Evolutionary conservation across 106 monocot species (phyloP), one percentile per base, ranked within the genome.

Genomic region (Allium sativum): DNA sequence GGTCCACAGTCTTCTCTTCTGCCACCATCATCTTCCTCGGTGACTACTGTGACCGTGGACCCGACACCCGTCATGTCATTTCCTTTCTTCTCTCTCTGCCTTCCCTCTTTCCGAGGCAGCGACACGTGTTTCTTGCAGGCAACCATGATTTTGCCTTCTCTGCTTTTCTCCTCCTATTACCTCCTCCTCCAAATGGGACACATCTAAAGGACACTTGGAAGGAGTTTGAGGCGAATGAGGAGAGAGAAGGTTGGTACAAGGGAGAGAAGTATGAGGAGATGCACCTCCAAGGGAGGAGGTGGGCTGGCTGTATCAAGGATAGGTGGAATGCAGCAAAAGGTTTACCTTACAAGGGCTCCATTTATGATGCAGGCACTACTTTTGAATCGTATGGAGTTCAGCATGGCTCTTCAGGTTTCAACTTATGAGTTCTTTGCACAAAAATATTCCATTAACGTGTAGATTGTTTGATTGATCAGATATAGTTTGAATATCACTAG

Each of bases 71-170:
- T 19, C 62, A 76, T 20, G 98, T 98, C 52, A 17, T 98, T 75
- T 78, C 77, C 45, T 96, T 90, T 71, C 90, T 96, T 76, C 42
- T 80, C 68, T 74, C 78, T 22, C 91, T 98, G 22, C 82, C 92
- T 9, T 40, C 82, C 59, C 75, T 65, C 41, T 80, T 92, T 74
- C 98, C 88, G 4, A 45, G 64, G 51, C 98, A 98, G 68, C 59
- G 65, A 58, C 91, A 92, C 76, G 98, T 83, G 42, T 98, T 87
- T 76, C 88, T 98, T 56, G 87, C 88, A 70, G 98, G 98, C 46
- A 98, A 98, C 82, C 98, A 98, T 73, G 98, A 98, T 65, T 16
- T 98, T 42, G 98, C 98, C 76, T 92, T 98, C 75, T 79, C 98
- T 18, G 91, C 98, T 55, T 98, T 98, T 75, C 78, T 98, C 56